These are phyloP conservation scores for Naganishia friedmannii DNA, from an alignment of 768 basidiomycete genomes.

Conservation along the genomic window DNA sequence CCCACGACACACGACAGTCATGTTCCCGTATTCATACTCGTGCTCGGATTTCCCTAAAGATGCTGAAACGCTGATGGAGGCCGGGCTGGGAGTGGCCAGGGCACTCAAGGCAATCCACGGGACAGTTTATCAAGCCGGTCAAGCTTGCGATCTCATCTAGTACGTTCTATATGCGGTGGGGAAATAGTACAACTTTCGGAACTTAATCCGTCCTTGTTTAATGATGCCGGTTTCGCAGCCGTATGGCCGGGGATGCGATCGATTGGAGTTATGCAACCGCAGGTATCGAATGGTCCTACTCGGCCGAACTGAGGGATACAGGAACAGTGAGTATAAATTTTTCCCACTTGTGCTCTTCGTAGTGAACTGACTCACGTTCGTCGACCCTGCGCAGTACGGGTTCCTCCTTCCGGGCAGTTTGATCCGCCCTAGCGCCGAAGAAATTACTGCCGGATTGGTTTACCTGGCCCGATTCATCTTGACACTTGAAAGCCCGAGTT, in stretches of 20 bases:
- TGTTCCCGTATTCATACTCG: constrained; percentile 72
- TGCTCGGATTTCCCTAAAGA: constrained; percentile 65
- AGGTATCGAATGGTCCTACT: constrained; percentile 64
- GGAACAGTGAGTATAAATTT: constrained; percentile 60
- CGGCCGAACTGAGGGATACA: constrained; percentile 66
- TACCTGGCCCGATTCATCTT: constrained; percentile 68
- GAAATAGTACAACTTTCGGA: constrained; percentile 1
- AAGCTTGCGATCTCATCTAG: constrained; percentile 52
- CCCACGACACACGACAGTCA: too few species aligned
- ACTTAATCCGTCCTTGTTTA: constrained; percentile 18
- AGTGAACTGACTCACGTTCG: constrained; percentile 19
- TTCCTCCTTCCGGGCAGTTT: constrained; percentile 68
- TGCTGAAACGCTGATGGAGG: constrained; percentile 73
- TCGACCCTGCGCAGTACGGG: constrained; percentile 60
- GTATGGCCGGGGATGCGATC: constrained; percentile 64
- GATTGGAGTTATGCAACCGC: constrained; percentile 65
- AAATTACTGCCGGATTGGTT: constrained; percentile 64
- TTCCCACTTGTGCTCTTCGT: background rate
- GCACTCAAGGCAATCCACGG: constrained; percentile 62
- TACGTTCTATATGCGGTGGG: constrained; percentile 39
- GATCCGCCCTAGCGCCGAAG: constrained; percentile 78
- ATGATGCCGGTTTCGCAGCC: constrained; percentile 24
- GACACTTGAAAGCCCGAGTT: constrained; percentile 18
- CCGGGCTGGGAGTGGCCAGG: constrained; percentile 64
- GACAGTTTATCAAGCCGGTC: constrained; percentile 59